These are phyloP conservation scores for Leccinum boreale DNA, from an alignment of 768 basidiomycete genomes.

Conservation along the genomic window DNA sequence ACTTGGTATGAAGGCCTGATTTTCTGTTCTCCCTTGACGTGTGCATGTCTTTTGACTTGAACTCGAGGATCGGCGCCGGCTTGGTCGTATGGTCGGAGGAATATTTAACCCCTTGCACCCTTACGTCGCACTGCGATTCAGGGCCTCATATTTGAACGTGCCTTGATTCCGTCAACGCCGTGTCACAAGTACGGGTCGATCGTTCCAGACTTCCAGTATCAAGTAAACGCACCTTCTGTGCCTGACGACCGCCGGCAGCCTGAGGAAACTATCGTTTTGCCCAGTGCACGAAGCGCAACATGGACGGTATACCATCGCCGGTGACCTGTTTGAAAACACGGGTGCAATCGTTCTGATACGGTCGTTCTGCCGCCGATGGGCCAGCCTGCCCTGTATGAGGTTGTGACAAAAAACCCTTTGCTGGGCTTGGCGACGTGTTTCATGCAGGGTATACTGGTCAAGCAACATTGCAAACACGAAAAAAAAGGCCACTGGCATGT, in stretches of 20 bases:
- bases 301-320: background rate
- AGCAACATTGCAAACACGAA: background rate
- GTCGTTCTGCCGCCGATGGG: background rate
- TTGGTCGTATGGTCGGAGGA: background rate
- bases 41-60: background rate
- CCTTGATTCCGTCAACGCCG: background rate
- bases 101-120: background rate
- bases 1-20: constrained; percentile 43
- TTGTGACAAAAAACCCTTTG: background rate
- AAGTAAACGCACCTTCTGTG: background rate
- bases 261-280: background rate
- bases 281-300: background rate
- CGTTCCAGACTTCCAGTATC: background rate
- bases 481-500: background rate
- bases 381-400: background rate
- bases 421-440: background rate
- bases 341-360: background rate
- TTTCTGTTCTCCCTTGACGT: too few species aligned
- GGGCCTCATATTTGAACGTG: background rate
- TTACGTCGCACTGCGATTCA: background rate
- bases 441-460: background rate
- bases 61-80: background rate
- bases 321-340: background rate
- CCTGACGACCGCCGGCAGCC: background rate
- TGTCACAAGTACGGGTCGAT: background rate